Evolutionary conservation across 2,329 filamentous ascomycete genomes (phyloP), one percentile per base, ranked within the genome.

Genomic region (Penicillium paneum): DNA sequence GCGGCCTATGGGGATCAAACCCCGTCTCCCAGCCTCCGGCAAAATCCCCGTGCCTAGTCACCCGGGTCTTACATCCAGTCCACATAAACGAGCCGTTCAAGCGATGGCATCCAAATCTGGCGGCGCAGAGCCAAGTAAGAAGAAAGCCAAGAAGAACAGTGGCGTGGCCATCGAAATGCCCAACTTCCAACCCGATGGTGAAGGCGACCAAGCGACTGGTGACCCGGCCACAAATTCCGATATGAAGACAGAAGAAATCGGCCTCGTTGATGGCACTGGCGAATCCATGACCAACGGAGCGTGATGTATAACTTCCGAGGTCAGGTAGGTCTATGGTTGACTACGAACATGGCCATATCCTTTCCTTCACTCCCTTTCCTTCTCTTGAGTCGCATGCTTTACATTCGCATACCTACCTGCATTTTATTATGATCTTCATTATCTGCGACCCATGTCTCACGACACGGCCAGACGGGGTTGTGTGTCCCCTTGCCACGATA

Each of bases 1-100:
- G 75, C 83, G 91, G 40, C 76, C 74, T 19, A 76, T 71, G 56
- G 71, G 74, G 42, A 65, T 71, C 36, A 70, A 76, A 29, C 72
- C 76, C 24, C 71, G 76, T 58, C 69, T 78, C 40, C 76, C 76
- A 26, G 76, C 75, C 29, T 76, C 74, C 19, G 76, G 76, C 43
- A 78, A 78, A 58, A 78, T 78, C 34, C 71, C 68, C 1, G 64
- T 67, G 28, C 63, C 68, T 34, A 70, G 65, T 28, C 62, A 68
- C 13, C 52, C 67, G 7, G 70, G 66, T 29, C 63, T 62, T 19
- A 71, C 66, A 28, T 58, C 68, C 13, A 78, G 75, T 55, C 75
- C 75, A 1, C 69, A 72, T 53, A 77, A 78, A 57, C 73, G 75
- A 39, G 66, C 72, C 12, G 64, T 67, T 19, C 70, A 72, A 6